A percentile compares a stretch with the other conserved stretches of the same genome.
phyloP scores from a whole-genome alignment of 2,329 filamentous ascomycete species.

The Diaporthe australafricana region DNA sequence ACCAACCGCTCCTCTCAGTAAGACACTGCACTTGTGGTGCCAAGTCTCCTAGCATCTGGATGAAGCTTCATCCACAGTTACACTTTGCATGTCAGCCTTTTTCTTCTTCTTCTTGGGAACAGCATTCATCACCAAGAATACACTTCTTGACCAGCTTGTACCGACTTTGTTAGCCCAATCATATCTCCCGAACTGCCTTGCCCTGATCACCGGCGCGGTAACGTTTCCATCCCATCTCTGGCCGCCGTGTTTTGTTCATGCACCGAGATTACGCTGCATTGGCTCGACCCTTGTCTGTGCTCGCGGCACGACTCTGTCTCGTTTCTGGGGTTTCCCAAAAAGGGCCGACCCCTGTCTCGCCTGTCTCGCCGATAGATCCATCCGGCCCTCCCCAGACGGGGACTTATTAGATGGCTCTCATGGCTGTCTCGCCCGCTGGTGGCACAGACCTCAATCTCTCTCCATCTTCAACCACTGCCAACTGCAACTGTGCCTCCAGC shows the following conservation, averaged over 20 bases:
- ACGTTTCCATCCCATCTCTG: conserved; percentile 22
- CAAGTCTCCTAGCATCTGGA: conserved; percentile 1
- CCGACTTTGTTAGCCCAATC: conserved; percentile 6
- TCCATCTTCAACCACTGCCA: conserved; percentile 17
- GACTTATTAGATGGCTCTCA: conserved; percentile 28
- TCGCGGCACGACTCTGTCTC: conserved; percentile 29
- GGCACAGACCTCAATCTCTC: conserved; percentile 28
- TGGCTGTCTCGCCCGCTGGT: conserved; percentile 27
- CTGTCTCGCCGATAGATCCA: conserved; percentile 28
- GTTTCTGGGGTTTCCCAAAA: conserved; percentile 23
- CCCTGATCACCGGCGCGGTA: conserved; percentile 11
- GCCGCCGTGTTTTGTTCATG: conserved; percentile 21
- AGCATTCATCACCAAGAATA: conserved; percentile 23
- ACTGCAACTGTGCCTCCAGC: conserved; percentile 2
- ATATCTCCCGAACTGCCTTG: neutral
- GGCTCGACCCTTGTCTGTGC: conserved; percentile 29
- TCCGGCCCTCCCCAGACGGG: conserved; percentile 25
- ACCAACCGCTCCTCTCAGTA: neutral
- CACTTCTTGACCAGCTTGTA: conserved; percentile 6
- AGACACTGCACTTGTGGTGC: neutral
- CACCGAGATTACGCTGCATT: conserved; percentile 25
- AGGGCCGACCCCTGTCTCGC: conserved; percentile 19
- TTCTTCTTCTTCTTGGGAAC: neutral
- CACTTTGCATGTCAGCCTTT: conserved; percentile 23
- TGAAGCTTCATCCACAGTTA: conserved; percentile 8